Evolutionary conservation across 306 rosid genomes (phyloP).

Genomic region (Pachyrhizus erosus): DNA sequence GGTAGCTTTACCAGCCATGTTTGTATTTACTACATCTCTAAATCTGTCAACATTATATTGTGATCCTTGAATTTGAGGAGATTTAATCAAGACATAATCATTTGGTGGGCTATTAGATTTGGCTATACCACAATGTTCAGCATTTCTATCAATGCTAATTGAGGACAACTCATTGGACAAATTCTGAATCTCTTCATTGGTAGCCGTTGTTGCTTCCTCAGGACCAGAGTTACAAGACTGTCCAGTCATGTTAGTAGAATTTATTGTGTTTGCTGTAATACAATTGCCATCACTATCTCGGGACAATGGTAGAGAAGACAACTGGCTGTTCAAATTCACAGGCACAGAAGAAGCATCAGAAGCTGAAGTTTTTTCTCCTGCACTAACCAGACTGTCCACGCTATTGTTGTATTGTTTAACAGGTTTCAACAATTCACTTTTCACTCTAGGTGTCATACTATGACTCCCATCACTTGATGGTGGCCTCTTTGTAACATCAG

Average conservation of each 20-base stretch:
- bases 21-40: constrained; percentile 48
- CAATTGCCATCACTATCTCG: constrained; percentile 63
- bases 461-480: constrained; percentile 58
- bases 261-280: constrained; percentile 50
- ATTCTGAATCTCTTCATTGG: constrained; percentile 65
- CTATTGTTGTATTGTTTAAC: constrained; percentile 57
- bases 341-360: constrained; percentile 54
- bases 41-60: constrained; percentile 54
- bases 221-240: constrained; percentile 58
- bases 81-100: constrained; percentile 53
- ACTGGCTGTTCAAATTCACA: constrained; percentile 49
- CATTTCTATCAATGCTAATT: constrained; percentile 52
- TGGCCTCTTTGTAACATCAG: constrained; percentile 63
- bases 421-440: constrained; percentile 58
- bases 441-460: constrained; percentile 49
- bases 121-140: constrained; percentile 49
- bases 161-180: constrained; percentile 68
- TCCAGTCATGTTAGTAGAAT: constrained; percentile 51
- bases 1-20: constrained; percentile 45
- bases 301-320: constrained; percentile 53
- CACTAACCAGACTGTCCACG: constrained; percentile 50
- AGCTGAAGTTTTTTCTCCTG: constrained; percentile 56
- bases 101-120: constrained; percentile 52
- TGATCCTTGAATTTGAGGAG: constrained; percentile 54
- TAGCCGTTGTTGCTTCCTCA: constrained; percentile 57